Evolutionary conservation across 768 basidiomycete species (phyloP).

Genomic region (Myochromella boudieri): DNA sequence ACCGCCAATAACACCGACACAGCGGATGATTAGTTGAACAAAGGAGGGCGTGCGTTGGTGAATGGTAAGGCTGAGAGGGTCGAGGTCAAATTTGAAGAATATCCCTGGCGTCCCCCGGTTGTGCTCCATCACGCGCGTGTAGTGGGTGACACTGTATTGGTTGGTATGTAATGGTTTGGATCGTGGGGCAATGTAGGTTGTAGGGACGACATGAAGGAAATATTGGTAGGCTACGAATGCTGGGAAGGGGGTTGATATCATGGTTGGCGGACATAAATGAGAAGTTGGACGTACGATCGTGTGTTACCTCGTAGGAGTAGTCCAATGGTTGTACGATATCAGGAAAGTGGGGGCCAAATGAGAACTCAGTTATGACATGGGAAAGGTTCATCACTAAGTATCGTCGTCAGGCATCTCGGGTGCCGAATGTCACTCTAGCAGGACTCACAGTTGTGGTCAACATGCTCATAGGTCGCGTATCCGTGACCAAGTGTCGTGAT

Average conservation of each 20-base stretch:
- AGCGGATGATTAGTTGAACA: conserved; percentile 78
- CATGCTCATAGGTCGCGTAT: conserved; percentile 84
- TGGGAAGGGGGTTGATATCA: conserved; percentile 33
- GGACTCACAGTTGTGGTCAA: conserved; percentile 77
- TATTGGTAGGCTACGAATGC: conserved; percentile 93
- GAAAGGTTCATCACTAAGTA: conserved; percentile 89
- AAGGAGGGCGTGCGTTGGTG: conserved; percentile 87
- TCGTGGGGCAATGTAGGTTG: conserved; percentile 83
- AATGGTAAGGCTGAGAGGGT: conserved; percentile 83
- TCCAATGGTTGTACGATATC: conserved; percentile 95
- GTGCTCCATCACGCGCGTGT: conserved; percentile 72
- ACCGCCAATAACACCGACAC: conserved; percentile 92
- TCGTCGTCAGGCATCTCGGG: too few relatives aligned
- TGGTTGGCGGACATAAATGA: neutral
- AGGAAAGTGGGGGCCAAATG: conserved; percentile 95
- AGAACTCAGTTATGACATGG: conserved; percentile 95
- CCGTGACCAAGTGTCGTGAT: conserved; percentile 95
- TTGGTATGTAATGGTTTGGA: conserved; percentile 64
- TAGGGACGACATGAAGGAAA: conserved; percentile 94
- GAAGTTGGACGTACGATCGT: conserved; percentile 62
- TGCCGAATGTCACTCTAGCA: too few relatives aligned
- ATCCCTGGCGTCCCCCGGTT: conserved; percentile 86
- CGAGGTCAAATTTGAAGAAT: conserved; percentile 98
- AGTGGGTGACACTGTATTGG: conserved; percentile 96
- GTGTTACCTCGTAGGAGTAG: conserved; percentile 76